phyloP scores from a whole-genome alignment of 306 rosid genomes.

The Ormosia emarginata region DNA sequence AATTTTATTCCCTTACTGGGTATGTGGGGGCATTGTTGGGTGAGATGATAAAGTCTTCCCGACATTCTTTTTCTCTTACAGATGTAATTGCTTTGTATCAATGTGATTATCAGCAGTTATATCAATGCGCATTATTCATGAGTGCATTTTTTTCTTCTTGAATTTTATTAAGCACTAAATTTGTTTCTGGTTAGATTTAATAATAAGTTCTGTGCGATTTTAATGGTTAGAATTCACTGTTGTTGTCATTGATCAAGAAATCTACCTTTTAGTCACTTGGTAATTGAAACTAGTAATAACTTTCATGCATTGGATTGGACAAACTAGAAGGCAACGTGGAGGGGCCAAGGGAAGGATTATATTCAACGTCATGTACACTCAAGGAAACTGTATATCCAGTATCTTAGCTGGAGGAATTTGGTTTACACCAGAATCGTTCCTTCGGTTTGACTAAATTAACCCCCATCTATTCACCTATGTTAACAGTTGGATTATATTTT shows the following conservation, averaged over 20 bases:
- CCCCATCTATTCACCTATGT: no score
- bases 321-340: neutral
- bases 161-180: neutral
- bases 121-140: slow-evolving; percentile 6
- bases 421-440: no score
- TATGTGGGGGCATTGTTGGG: slow-evolving; percentile 34
- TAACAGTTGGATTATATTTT: no score
- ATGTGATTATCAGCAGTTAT: slow-evolving; percentile 31
- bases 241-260: neutral
- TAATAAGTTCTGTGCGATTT: neutral
- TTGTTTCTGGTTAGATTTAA: neutral
- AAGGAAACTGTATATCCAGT: no score
- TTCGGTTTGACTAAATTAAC: no score
- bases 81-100: slow-evolving; percentile 45
- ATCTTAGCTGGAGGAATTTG: no score
- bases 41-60: slow-evolving; percentile 22
- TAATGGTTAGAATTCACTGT: neutral
- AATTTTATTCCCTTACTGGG: slow-evolving; percentile 35
- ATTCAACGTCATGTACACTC: neutral
- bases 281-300: neutral
- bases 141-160: neutral
- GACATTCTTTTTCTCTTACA: slow-evolving; percentile 27
- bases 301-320: neutral
- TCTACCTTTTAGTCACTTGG: neutral
- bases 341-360: neutral